phyloP scores from a whole-genome alignment of 2,329 filamentous ascomycete genomes.

The Scorias spongiosa region DNA sequence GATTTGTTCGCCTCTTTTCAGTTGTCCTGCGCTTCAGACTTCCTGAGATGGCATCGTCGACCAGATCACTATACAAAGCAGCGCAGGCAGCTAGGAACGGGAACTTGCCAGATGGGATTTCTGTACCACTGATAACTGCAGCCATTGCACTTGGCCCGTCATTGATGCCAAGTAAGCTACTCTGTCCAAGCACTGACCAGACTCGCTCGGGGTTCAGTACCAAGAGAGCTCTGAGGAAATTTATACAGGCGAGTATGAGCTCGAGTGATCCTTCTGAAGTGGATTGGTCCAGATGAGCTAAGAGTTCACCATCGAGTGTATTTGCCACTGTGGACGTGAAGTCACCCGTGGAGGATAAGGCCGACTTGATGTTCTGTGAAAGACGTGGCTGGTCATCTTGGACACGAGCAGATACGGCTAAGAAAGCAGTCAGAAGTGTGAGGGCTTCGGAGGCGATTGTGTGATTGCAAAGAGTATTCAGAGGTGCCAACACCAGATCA shows the following conservation, averaged over 20 bases:
- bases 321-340: slow-evolving; percentile 71
- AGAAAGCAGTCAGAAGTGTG: slow-evolving; percentile 54
- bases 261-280: slow-evolving; percentile 48
- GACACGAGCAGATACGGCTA: slow-evolving; percentile 27
- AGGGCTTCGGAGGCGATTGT: slow-evolving; percentile 61
- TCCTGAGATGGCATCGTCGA: slow-evolving; percentile 59
- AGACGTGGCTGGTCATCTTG: slow-evolving; percentile 21
- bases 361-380: slow-evolving; percentile 34
- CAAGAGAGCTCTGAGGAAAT: slow-evolving; percentile 63
- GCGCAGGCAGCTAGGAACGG: slow-evolving; percentile 62
- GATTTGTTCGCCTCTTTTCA: slow-evolving; percentile 30
- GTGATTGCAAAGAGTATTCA: slow-evolving; percentile 26
- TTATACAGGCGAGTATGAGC: slow-evolving; percentile 58
- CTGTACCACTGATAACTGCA: slow-evolving; percentile 65
- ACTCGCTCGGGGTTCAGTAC: slow-evolving; percentile 63
- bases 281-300: slow-evolving; percentile 34
- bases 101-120: slow-evolving; percentile 62
- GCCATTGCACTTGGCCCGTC: slow-evolving; percentile 63
- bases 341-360: slow-evolving; percentile 43
- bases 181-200: slow-evolving; percentile 79
- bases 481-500: slow-evolving; percentile 8
- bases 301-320: slow-evolving; percentile 58
- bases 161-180: slow-evolving; percentile 61
- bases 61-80: slow-evolving; percentile 55
- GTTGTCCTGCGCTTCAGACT: slow-evolving; percentile 49